phyloP scores from a whole-genome alignment of 345 rosid species.

The Dimocarpus longan region DNA sequence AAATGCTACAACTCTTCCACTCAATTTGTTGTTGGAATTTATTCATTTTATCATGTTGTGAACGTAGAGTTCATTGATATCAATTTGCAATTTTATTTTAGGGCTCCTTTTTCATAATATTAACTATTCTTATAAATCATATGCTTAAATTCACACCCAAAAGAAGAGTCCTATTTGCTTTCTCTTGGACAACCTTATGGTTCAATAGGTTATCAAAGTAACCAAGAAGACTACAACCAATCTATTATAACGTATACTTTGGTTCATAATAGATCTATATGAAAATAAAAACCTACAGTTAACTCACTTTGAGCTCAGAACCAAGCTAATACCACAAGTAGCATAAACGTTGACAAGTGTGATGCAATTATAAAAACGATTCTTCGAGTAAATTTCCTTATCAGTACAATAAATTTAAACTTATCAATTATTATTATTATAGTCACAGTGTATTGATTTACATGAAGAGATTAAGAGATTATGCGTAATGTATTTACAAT shows the following conservation, averaged over 20 bases:
- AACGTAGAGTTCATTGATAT: too few relatives aligned
- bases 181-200: background rate
- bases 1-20: too few relatives aligned
- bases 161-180: background rate
- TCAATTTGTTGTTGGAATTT: too few relatives aligned
- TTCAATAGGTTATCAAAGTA: too few relatives aligned
- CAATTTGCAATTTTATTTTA: too few relatives aligned
- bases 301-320: background rate
- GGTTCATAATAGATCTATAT: background rate
- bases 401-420: background rate
- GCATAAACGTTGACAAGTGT: background rate
- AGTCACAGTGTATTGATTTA: background rate
- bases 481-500: background rate
- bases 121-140: background rate
- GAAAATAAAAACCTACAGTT: background rate
- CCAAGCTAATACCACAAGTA: background rate
- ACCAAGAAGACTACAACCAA: background rate
- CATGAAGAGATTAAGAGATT: background rate
- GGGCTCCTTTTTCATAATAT: too few relatives aligned
- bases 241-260: background rate
- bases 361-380: background rate
- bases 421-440: too few relatives aligned
- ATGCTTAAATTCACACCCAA: background rate
- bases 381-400: too few relatives aligned
- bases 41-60: too few relatives aligned